Percentiles rank a stretch among this genome's conserved stretches.
Conservation (phyloP, 176 grass and related monocot genomes). For the Ensete glaucum region DNA sequence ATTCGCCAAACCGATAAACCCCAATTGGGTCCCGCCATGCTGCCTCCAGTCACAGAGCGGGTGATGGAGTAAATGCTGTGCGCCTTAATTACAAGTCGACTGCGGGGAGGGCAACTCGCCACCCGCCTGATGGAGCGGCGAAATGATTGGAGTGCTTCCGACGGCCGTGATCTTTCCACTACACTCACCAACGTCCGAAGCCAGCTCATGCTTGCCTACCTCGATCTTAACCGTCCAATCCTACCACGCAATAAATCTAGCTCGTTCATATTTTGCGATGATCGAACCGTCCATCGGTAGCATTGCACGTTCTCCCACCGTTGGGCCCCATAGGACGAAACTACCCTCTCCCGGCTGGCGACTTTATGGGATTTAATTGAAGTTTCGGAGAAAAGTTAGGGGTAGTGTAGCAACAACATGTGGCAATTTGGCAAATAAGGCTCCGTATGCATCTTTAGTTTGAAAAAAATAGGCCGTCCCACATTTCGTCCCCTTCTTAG, state of each 20-base stretch:
- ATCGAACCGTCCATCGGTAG: no score
- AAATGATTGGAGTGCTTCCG: not conserved
- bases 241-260: no score
- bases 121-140: not conserved
- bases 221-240: no score
- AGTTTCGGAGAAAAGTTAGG: not conserved
- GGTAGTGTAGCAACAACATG: not conserved
- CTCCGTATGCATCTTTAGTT: not conserved
- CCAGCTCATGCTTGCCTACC: not conserved
- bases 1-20: no score
- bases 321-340: not conserved
- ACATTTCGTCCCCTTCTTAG: slow-evolving; percentile 12
- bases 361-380: no score
- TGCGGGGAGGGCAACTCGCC: not conserved
- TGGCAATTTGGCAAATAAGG: not conserved
- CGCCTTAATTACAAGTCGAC: not conserved
- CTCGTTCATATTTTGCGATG: no score
- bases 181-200: not conserved
- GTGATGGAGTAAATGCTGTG: no score
- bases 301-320: not conserved
- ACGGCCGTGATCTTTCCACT: not conserved
- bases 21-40: no score
- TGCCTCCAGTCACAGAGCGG: no score
- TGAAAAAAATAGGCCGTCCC: not conserved
- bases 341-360: not conserved